A percentile compares a stretch with the other conserved stretches of the same genome.
phyloP scores from a whole-genome alignment of 2,329 filamentous ascomycete genomes.

The Paecilomyces niveus region DNA sequence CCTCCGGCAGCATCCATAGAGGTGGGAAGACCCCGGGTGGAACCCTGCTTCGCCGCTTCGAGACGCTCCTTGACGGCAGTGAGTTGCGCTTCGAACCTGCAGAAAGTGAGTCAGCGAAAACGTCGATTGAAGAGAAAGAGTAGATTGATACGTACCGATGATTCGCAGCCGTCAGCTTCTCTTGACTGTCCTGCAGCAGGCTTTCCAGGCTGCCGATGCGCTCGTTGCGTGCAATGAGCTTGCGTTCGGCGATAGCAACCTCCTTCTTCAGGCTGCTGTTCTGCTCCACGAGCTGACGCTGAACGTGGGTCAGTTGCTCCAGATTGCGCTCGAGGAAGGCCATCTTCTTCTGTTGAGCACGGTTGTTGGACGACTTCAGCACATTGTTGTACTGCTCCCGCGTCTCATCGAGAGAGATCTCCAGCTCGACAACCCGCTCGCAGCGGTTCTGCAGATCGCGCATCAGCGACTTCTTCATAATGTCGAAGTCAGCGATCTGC shows the following conservation, averaged over 20 bases:
- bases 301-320: slow-evolving; percentile 94
- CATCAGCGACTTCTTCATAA: slow-evolving; percentile 99
- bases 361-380: slow-evolving; percentile 90
- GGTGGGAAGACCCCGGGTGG: slow-evolving; percentile 72
- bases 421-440: slow-evolving; percentile 94
- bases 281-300: slow-evolving; percentile 95
- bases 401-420: slow-evolving; percentile 95
- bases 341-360: slow-evolving; percentile 99
- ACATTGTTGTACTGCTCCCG: slow-evolving; percentile 99
- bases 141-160: slow-evolving; percentile 64
- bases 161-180: slow-evolving; percentile 95
- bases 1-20: slow-evolving; percentile 56
- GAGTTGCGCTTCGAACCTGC: slow-evolving; percentile 93
- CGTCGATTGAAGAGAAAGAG: slow-evolving; percentile 3
- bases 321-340: slow-evolving; percentile 97
- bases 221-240: slow-evolving; percentile 93
- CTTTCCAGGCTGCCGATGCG: slow-evolving; percentile 90
- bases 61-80: slow-evolving; percentile 96
- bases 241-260: slow-evolving; percentile 95
- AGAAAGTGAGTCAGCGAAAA: slow-evolving; percentile 6
- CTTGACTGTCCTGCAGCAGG: slow-evolving; percentile 91
- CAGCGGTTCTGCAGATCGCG: slow-evolving; percentile 96
- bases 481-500: slow-evolving; percentile 96
- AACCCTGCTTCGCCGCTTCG: slow-evolving; percentile 87
- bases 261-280: slow-evolving; percentile 98